Base-by-base conservation (phyloP, 2,329 filamentous ascomycete species). In the Fusarium agapanthi region DNA sequence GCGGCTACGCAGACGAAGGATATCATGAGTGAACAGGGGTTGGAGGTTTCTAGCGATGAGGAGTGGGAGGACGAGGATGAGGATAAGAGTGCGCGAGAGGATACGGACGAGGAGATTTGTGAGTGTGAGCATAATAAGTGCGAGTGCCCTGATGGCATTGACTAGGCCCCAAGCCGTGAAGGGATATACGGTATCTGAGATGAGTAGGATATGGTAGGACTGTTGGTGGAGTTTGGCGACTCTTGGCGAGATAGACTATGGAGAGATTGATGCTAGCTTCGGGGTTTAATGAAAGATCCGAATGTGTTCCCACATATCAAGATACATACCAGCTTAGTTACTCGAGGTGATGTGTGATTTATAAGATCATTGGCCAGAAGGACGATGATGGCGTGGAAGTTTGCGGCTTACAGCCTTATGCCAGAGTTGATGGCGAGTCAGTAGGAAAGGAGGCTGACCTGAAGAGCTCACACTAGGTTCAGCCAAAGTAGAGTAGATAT, bases 81-180 rank as follows among this genome's bases (percentile, higher is more conserved):
- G 26, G 20, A 40, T 7, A 24, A 7, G 9, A 45, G 43, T 28
- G 43, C 8, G 24, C 22, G 44, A 14, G 44, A 47, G 10, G 44
- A 48, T 16, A 32, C 11, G 11, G 28, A 32, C 3, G 45, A 18
- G 45, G 45, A 18, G 7, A 24, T 24, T 0, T 50, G 16, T 34
- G 47, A 50, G 0, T 50, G 22, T 35, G 40, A 28, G 34, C 3
- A 22, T 4, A 1, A n/a, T 28, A 9, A 22, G 32, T 20, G 32
- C 3, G 34, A 53, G 50, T 35, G 34, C 14, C 3, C 4, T 13
- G 14, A 16, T 37, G 18, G 18, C 2, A 22, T 15, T 12, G 13
- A 22, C 0, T 22, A 22, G 10, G 9, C 7, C 0, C 9, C 0
- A 5, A 6, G 8, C 5, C 0, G 2, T 20, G 12, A 11, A 20